phyloP scores from a whole-genome alignment of 345 rosid species.

The Lumnitzera littorea region DNA sequence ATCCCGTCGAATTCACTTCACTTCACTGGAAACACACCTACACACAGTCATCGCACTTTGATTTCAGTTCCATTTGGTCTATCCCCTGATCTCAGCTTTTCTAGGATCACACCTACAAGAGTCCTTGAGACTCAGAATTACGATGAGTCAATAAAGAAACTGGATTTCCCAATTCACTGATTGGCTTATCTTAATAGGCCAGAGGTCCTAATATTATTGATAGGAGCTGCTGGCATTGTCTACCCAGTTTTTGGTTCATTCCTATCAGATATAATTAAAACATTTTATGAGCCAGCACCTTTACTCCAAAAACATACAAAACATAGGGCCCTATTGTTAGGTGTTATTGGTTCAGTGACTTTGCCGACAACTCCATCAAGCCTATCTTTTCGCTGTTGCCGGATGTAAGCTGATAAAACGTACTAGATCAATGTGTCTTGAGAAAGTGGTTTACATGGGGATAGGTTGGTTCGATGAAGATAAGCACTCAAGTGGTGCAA shows the following conservation, averaged over 20 bases:
- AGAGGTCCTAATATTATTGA: constrained; percentile 56
- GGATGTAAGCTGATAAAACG: constrained; percentile 62
- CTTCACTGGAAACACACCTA: background rate
- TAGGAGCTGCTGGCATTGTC: constrained; percentile 53
- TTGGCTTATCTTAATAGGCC: constrained; percentile 77
- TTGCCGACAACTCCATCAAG: constrained; percentile 37
- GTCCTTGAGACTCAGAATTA: background rate
- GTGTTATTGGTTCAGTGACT: constrained; percentile 57
- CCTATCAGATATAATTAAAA: constrained; percentile 43
- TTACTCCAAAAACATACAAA: constrained; percentile 48
- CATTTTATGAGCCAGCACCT: constrained; percentile 53
- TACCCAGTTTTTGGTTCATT: constrained; percentile 56
- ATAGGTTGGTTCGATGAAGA: constrained; percentile 82
- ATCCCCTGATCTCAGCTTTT: constrained; percentile 4
- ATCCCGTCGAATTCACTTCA: too few relatives aligned
- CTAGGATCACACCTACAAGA: background rate
- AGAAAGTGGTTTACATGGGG: constrained; percentile 84
- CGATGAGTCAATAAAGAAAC: background rate
- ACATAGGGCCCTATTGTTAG: constrained; percentile 61
- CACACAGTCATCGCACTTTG: background rate
- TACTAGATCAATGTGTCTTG: constrained; percentile 53
- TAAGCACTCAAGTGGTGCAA: constrained; percentile 70
- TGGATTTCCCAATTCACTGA: constrained; percentile 40
- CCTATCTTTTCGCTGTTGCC: constrained; percentile 61
- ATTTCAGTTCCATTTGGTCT: constrained; percentile 8